Evolutionary conservation across 108 stramenopile genomes (phyloP), one percentile per base, ranked within the genome.

Genomic region (Asterionellopsis glacialis): DNA sequence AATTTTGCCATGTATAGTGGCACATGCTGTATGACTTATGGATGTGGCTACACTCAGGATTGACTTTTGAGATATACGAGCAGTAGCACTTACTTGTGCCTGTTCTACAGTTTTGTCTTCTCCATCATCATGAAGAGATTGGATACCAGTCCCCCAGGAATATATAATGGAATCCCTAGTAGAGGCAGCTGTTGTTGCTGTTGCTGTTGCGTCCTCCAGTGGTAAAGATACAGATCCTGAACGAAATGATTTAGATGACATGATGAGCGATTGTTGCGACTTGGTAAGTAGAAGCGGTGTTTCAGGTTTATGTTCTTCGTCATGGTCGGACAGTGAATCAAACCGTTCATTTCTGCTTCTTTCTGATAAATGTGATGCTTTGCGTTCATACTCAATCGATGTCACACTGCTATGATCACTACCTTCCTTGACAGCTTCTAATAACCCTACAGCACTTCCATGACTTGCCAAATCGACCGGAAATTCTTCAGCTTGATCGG

Each of bases 11-110:
- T 70, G 61, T 1, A 70, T 57, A 18, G 87, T 85, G 0, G 71
- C 81, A 59, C 67, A 78, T 0, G 75, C 87, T 5, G 74, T 59
- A 68, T 85, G 84, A 57, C 61, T 65, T 38, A 61, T 65, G 15
- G 74, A 74, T 5, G 65, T 65, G 10, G 72, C 68, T 41, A 85
- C 61, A 7, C 72, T 70, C 23, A 74, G 43, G 2, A 82, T 58
- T 19, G 82, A 65, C 45, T 68, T 65, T 9, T 79, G 78, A 48
- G 73, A 74, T 40, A 88, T 53, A 18, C 87, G 75, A 53, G 77
- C 47, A 23, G 48, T 51, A 13, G 59, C 26, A 13, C 47, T 38
- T 44, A 51, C 41, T 27, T 43, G 25, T 18, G 55, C 45, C 48
- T 38, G 28, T 19, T 70, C 56, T 11, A 55, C 57, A 16, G 64